Evolutionary conservation across 2,329 filamentous ascomycete genomes (phyloP).

Genomic region (Blastomyces parvus): DNA sequence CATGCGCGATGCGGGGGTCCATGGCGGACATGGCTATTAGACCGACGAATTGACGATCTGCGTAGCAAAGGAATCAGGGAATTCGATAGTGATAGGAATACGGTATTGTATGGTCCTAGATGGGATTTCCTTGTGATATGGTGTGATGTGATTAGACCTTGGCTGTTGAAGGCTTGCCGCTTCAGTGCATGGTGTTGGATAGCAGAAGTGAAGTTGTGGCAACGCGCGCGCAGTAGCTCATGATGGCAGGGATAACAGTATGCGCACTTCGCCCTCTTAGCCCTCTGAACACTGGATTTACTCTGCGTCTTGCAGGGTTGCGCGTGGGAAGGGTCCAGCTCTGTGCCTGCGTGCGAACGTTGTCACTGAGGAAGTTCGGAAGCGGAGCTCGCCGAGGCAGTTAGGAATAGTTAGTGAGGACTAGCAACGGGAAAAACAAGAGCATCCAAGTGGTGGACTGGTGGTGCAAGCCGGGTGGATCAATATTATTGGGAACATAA

Average conservation of each 20-base stretch:
- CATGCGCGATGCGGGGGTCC: constrained; percentile 27
- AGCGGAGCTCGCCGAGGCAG: not conserved
- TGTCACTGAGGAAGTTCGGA: not conserved
- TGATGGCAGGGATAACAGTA: not conserved
- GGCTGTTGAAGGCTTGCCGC: not conserved
- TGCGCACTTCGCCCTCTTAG: too few species aligned
- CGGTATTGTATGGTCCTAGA: not conserved
- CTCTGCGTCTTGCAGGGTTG: not conserved
- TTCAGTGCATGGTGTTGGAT: not conserved
- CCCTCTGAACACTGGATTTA: not conserved
- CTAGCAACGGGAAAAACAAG: not conserved
- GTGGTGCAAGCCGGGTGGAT: not conserved
- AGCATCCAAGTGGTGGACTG: not conserved
- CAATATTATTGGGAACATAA: not conserved
- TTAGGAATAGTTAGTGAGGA: not conserved
- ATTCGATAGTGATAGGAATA: not conserved
- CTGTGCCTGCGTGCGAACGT: not conserved
- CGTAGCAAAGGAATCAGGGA: not conserved
- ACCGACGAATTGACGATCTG: not conserved
- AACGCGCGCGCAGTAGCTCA: not conserved
- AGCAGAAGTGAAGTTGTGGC: not conserved
- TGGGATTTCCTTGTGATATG: not conserved
- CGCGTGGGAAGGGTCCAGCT: not conserved
- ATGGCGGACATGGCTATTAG: constrained; percentile 4
- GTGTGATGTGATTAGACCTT: not conserved